These are phyloP conservation scores for Madurella fahalii DNA, from an alignment of 2,329 filamentous ascomycete species.

Conservation along the genomic window DNA sequence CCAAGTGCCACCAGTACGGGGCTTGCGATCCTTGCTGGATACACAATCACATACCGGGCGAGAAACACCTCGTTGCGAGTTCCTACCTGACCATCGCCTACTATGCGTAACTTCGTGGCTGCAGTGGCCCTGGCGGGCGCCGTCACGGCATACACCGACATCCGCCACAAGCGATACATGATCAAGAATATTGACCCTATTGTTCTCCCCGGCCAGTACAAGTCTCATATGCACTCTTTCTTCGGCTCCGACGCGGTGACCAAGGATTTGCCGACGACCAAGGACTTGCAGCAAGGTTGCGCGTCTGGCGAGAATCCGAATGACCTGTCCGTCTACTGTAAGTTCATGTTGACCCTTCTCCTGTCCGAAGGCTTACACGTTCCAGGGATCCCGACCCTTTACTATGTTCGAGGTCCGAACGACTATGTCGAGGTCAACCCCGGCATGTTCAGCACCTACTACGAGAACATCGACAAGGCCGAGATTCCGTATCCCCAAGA, in stretches of 20 bases:
- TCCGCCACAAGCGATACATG: slow-evolving; percentile 33
- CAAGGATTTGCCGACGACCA: slow-evolving; percentile 33
- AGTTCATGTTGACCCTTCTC: slow-evolving; percentile 1
- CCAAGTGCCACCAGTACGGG: neutral
- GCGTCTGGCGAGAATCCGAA: slow-evolving; percentile 42
- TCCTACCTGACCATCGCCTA: too few species aligned
- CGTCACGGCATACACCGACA: slow-evolving; percentile 10
- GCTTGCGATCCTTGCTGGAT: neutral
- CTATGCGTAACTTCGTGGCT: neutral
- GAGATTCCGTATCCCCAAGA: slow-evolving; percentile 44
- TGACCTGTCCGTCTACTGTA: slow-evolving; percentile 42
- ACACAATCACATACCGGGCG: too few species aligned
- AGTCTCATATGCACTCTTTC: slow-evolving; percentile 42
- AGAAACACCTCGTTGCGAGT: too few species aligned
- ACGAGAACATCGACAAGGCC: slow-evolving; percentile 40
- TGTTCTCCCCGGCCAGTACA: slow-evolving; percentile 38
- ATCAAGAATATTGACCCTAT: slow-evolving; percentile 44
- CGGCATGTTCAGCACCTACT: slow-evolving; percentile 44
- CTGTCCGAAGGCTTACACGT: neutral
- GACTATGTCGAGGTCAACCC: slow-evolving; percentile 36
- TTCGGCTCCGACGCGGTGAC: slow-evolving; percentile 42
- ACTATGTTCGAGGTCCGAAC: slow-evolving; percentile 34
- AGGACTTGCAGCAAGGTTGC: slow-evolving; percentile 37
- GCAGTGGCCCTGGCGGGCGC: neutral
- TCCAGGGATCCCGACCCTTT: slow-evolving; percentile 41